These are phyloP conservation scores for Cyamopsis tetragonoloba DNA, from an alignment of 306 rosid genomes.

Conservation along the genomic window DNA sequence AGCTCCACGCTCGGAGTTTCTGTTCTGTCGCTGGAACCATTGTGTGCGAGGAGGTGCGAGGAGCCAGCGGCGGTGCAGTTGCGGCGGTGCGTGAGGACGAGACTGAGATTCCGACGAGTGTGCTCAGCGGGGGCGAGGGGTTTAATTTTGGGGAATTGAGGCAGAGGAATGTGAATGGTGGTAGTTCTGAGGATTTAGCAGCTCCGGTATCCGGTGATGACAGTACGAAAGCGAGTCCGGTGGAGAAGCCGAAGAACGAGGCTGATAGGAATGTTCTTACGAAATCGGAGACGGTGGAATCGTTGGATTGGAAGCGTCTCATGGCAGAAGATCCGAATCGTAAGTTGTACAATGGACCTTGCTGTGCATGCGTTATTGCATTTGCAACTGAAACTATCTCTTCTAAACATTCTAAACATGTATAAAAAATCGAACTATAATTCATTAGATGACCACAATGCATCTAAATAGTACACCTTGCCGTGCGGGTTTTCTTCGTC, in stretches of 20 bases:
- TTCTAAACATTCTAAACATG: background rate
- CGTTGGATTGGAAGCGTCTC: conserved; percentile 86
- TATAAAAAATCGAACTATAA: background rate
- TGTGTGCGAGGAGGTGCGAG: conserved; percentile 37
- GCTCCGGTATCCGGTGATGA: conserved; percentile 20
- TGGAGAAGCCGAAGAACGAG: conserved; percentile 45
- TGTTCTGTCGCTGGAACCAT: conserved; percentile 31
- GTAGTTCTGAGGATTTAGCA: conserved; percentile 34
- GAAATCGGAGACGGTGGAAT: conserved; percentile 51
- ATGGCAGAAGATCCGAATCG: conserved; percentile 90
- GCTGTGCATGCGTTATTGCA: conserved; percentile 23
- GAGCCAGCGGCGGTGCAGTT: conserved; percentile 31
- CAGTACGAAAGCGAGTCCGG: conserved; percentile 28
- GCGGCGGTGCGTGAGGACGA: conserved; percentile 33
- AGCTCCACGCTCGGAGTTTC: conserved; percentile 25
- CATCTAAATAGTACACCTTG: background rate
- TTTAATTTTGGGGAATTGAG: conserved; percentile 61
- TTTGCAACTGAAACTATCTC: conserved; percentile 12
- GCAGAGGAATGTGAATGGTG: conserved; percentile 65
- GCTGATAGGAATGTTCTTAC: conserved; percentile 36
- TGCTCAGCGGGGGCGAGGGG: conserved; percentile 45
- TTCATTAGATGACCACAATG: background rate
- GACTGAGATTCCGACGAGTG: conserved; percentile 33
- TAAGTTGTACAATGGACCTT: conserved; percentile 36
- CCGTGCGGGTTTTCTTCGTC: background rate